Percentiles rank a stretch among this genome's conserved stretches.
Conservation (phyloP, 495 filamentous ascomycete genomes). For the Aspergillus bertholletiae region DNA sequence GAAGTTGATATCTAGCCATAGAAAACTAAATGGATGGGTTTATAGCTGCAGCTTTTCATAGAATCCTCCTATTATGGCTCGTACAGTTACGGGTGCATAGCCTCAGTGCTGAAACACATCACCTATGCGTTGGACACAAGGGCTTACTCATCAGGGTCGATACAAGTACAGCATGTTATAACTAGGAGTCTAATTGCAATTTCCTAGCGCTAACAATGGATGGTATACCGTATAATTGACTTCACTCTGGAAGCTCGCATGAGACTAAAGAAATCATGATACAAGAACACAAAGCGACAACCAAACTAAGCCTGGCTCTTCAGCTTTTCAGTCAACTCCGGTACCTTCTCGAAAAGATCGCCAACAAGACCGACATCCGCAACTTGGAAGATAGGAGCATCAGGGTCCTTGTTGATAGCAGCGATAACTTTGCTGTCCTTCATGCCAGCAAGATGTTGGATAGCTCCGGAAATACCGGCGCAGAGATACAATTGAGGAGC, state of each 20-base stretch:
- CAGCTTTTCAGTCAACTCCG: constrained; percentile 94
- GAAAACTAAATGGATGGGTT: too few relatives aligned
- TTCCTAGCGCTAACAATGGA: constrained; percentile 14
- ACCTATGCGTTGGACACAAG: not conserved
- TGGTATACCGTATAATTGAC: constrained; percentile 31
- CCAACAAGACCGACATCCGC: constrained; percentile 94
- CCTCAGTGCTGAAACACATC: not conserved
- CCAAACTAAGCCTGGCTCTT: constrained; percentile 48
- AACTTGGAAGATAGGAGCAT: constrained; percentile 97
- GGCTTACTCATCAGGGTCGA: not conserved
- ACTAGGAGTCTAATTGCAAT: constrained; percentile 2
- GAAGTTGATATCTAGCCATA: too few relatives aligned
- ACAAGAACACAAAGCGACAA: constrained; percentile 18
- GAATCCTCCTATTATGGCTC: too few relatives aligned
- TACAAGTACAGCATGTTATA: not conserved
- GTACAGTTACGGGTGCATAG: too few relatives aligned
- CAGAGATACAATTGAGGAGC: constrained; percentile 94
- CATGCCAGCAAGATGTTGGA: constrained; percentile 98
- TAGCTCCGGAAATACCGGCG: constrained; percentile 93
- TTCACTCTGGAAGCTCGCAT: not conserved
- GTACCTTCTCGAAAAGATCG: constrained; percentile 92
- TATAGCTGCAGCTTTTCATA: too few relatives aligned
- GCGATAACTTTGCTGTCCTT: constrained; percentile 99
- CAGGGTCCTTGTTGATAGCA: constrained; percentile 94
- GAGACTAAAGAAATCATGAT: constrained; percentile 20